Base-by-base conservation (phyloP, 192 early-diverging fungal genomes). In the Diversispora epigaea region DNA sequence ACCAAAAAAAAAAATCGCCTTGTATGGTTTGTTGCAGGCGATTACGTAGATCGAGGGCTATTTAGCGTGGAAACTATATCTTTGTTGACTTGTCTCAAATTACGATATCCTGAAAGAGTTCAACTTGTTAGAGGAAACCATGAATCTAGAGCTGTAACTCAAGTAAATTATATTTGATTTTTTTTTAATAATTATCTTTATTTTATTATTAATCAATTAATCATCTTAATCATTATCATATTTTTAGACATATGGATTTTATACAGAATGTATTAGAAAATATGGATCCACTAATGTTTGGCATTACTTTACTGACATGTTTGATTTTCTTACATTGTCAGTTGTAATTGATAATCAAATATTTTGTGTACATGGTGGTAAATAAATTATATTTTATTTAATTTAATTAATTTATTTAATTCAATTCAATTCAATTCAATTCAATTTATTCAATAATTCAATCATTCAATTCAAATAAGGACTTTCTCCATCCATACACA, bases 281-380 rank as follows among this genome's bases (percentile, higher is more conserved):
- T 96, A 96, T 76, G 94, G 93, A 4, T 87, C 85, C 17, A 80
- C 89, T 0, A 85, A 85, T 12, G 95, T 97, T 10, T 98, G 96
- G 96, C 85, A 87, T 5, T 94, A 94, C 40, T 96, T 96, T 81
- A 96, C 95, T 17, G 92, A 96, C 61, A 79, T 97, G 78, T 98
- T 98, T 82, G 96, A 98, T 78, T 98, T 90, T 75, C 84, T 98
- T 40, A 92, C 93, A 1, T 79, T 98, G 40, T 91, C 91, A 0
- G 94, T 93, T 3, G 91, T 93, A 8, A 95, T 98, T 70, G 91
- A 97, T 64, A 88, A 94, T 58, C 85, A 87, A 45, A 95, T 98
- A 11, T 95, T 98, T 75, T 96, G 95, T 79, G 95, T 98, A 22
- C 96, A 98, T 73, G 96, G 96, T 64, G 96, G 96, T 85, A 45